Evolutionary conservation across 257 asterid genomes (phyloP).

Genomic region (Nicotiana noctiflora): DNA sequence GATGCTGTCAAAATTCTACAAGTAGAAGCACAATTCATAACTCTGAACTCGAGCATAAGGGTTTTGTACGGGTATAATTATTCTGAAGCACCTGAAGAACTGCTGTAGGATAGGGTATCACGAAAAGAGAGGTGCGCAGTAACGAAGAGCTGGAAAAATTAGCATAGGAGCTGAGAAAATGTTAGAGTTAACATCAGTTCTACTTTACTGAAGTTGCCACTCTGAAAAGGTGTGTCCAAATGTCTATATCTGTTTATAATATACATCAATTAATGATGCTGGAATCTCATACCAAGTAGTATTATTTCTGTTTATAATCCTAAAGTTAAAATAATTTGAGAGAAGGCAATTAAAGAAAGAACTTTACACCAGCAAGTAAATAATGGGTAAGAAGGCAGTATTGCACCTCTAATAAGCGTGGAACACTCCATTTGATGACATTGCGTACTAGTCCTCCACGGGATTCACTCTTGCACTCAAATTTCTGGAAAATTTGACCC

Average conservation of each 20-base stretch:
- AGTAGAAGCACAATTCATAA: not conserved
- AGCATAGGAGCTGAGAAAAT: not conserved
- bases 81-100: not conserved
- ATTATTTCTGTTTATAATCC: not conserved
- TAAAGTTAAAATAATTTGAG: not conserved
- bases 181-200: not conserved
- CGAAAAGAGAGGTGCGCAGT: not conserved
- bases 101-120: not conserved
- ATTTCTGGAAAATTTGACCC: conserved; percentile 76
- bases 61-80: not conserved
- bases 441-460: conserved; percentile 57
- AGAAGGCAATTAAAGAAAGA: not conserved
- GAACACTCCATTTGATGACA: conserved; percentile 75
- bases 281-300: not conserved
- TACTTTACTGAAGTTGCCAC: not conserved
- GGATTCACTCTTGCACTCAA: conserved; percentile 54
- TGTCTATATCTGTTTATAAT: not conserved
- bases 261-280: not conserved
- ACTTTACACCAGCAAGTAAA: not conserved
- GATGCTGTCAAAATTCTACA: not conserved
- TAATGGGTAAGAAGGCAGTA: not conserved
- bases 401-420: conserved; percentile 61
- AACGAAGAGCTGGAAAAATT: not conserved
- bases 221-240: not conserved
- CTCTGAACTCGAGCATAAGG: not conserved